These are phyloP conservation scores for Metarhizium sp. DNA, from an alignment of 2,329 filamentous ascomycete genomes.

Conservation along the genomic window DNA sequence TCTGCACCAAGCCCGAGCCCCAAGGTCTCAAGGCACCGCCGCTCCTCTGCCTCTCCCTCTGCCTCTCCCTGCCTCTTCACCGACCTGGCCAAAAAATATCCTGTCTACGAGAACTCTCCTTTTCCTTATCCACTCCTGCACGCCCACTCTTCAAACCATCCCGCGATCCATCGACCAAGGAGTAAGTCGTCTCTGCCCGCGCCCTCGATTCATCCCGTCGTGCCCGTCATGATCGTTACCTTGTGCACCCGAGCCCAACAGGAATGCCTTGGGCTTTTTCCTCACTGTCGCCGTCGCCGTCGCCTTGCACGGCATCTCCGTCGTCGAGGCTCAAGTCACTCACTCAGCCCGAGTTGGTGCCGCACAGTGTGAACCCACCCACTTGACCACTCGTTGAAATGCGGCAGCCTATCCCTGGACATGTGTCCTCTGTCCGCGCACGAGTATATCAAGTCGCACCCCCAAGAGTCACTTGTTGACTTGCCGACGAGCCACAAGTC, in stretches of 20 bases:
- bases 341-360: background rate
- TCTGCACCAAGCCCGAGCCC: background rate
- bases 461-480: background rate
- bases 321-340: background rate
- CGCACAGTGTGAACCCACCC: constrained; percentile 6
- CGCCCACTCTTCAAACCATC: constrained; percentile 5
- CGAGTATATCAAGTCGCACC: constrained; percentile 8
- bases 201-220: constrained; percentile 1
- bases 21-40: background rate
- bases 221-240: background rate
- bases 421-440: constrained; percentile 15
- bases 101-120: constrained; percentile 8
- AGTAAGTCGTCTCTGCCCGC: constrained; percentile 7
- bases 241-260: background rate
- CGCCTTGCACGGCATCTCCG: background rate
- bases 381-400: constrained; percentile 7
- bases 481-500: background rate
- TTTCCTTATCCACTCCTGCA: constrained; percentile 7
- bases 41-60: background rate
- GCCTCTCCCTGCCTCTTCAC: constrained; percentile 2
- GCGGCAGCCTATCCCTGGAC: constrained; percentile 11
- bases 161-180: constrained; percentile 8
- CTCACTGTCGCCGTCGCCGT: background rate
- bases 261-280: background rate
- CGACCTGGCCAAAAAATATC: constrained; percentile 5